Evolutionary conservation across 2,329 filamentous ascomycete genomes (phyloP).

Genomic region (Grosmannia serpens): DNA sequence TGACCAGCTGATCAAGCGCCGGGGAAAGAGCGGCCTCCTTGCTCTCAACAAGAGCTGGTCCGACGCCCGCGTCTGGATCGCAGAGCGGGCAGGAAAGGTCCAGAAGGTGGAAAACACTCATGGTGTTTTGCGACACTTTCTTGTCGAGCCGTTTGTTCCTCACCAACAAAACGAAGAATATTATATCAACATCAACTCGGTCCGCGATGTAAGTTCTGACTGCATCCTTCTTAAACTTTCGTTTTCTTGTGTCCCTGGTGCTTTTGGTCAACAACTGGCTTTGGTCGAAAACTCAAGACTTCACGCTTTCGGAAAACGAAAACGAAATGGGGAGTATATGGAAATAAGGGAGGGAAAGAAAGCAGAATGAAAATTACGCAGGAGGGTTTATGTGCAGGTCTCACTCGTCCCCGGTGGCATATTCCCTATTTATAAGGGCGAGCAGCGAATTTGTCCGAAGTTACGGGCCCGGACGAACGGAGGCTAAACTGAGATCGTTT

Average conservation of each 20-base stretch:
- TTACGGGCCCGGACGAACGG: slow-evolving; percentile 27
- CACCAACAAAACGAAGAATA: slow-evolving; percentile 94
- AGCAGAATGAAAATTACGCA: background rate
- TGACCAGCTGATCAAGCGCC: slow-evolving; percentile 98
- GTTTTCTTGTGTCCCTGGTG: background rate
- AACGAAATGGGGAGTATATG: background rate
- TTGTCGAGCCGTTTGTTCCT: slow-evolving; percentile 96
- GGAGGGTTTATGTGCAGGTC: background rate
- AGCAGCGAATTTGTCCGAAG: background rate
- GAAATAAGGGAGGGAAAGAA: background rate
- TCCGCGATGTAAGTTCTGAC: slow-evolving; percentile 83
- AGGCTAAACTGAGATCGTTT: slow-evolving; percentile 28
- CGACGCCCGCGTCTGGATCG: slow-evolving; percentile 89
- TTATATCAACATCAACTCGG: slow-evolving; percentile 99
- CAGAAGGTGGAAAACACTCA: slow-evolving; percentile 88
- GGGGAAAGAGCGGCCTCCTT: slow-evolving; percentile 96
- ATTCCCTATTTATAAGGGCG: background rate
- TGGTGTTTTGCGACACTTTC: slow-evolving; percentile 84
- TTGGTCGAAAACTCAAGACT: background rate
- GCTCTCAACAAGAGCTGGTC: slow-evolving; percentile 95
- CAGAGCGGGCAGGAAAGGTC: slow-evolving; percentile 79
- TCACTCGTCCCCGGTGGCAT: background rate
- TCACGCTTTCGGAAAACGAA: background rate
- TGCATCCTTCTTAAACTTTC: background rate
- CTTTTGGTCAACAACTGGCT: background rate